Evolutionary conservation across 805 yeast genomes (phyloP).

Genomic region (Wickerhamiella kazuoi): DNA sequence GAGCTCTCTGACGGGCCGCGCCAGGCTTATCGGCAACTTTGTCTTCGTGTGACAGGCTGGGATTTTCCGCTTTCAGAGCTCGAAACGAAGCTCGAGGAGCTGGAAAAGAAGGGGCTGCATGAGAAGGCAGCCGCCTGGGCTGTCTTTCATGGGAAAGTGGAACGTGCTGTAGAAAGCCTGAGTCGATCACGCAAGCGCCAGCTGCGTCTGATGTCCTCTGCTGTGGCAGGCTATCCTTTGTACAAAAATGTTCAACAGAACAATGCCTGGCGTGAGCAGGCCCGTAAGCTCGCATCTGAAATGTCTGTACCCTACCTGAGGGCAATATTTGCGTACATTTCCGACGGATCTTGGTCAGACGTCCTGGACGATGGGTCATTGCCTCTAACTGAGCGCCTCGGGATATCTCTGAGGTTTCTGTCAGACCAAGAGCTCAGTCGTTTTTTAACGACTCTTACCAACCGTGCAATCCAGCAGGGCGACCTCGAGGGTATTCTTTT

Average conservation of each 20-base stretch:
- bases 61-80: conserved; percentile 59
- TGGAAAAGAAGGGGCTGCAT: conserved; percentile 40
- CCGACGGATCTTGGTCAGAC: conserved; percentile 94
- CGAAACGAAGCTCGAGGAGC: conserved; percentile 43
- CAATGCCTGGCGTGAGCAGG: conserved; percentile 84
- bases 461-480: conserved; percentile 55
- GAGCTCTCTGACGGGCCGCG: conserved; percentile 25
- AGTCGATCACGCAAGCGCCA: conserved; percentile 55
- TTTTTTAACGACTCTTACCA: conserved; percentile 53
- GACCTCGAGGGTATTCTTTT: conserved; percentile 80
- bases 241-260: conserved; percentile 38
- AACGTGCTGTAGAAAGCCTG: conserved; percentile 62
- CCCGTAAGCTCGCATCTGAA: conserved; percentile 74
- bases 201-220: conserved; percentile 70
- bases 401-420: conserved; percentile 74
- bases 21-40: conserved; percentile 53
- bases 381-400: conserved; percentile 74
- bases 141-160: conserved; percentile 77
- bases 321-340: conserved; percentile 82
- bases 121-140: conserved; percentile 98
- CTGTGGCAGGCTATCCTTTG: conserved; percentile 76
- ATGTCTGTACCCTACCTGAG: conserved; percentile 76
- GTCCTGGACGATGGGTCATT: conserved; percentile 77
- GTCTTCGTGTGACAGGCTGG: conserved; percentile 82
- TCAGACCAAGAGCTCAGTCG: conserved; percentile 57